Base-by-base conservation (phyloP, 2,329 filamentous ascomycete genomes). In the Fusarium piperis region DNA sequence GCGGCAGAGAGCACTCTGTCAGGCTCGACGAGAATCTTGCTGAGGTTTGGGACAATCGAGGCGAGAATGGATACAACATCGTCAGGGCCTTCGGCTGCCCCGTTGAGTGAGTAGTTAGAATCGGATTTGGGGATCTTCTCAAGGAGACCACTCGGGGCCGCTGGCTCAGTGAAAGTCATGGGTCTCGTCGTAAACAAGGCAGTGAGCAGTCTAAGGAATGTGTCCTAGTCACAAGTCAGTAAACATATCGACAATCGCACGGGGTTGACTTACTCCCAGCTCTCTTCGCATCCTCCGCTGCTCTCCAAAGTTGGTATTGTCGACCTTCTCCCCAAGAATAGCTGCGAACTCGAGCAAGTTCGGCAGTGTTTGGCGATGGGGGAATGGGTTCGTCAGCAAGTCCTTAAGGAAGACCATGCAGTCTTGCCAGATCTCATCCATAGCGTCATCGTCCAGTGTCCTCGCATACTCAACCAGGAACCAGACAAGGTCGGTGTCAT, bases 351-450 rank as follows among this genome's bases (percentile, higher is more conserved):
- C 93, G 13, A 99, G 85, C 48, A 99, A 84, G 58, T 92, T 91
- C 8, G 96, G 93, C 39, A 99, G 82, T 9, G 95, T 95, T 78
- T 98, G 95, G 62, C 96, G 88, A 82, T 99, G 95, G 3, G 96
- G 96, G 77, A 99, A 94, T 1, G 96, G 97, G 77, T 99, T 99
- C 26, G 92, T 91, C 30, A 99, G 86, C 30, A 99, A 88, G 78
- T 99, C 97, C 70, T 91, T 92, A 67, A 98, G 81, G 80, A 99
- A 99, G 0, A 92, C 89, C 76, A 95, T 94, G 79, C 95, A 99
- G 79, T 99, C 95, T 41, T 91, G 88, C 96, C 96, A 99, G 55
- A 99, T 97, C 81, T 99, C 96, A 76, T 99, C 96, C 88, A 98
- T 95, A 16, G 96, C 93, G 83, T 99, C 96, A 76, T 99, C 96